A percentile compares a stretch with the other conserved stretches of the same genome.
phyloP scores from a whole-genome alignment of 208 protist genomes.

The Herpetomonas samuelpessoai region DNA sequence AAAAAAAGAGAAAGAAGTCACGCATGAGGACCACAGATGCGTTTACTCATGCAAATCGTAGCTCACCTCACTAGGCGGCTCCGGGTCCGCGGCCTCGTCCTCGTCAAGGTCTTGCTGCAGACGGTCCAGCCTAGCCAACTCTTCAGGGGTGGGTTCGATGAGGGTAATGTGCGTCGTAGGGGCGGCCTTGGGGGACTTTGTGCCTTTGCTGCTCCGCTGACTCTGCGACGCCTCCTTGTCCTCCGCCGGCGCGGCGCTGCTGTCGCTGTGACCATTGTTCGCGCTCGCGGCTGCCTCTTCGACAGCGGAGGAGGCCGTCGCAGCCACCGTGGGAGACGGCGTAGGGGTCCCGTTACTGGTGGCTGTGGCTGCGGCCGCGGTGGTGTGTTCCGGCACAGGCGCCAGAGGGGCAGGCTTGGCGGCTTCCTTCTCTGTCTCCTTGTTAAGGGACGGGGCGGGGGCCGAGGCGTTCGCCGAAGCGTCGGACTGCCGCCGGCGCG shows the following conservation, averaged over 20 bases:
- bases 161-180: constrained; percentile 7
- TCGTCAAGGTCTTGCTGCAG: constrained; percentile 62
- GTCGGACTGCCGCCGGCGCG: constrained; percentile 9
- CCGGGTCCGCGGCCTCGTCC: constrained; percentile 35
- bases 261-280: constrained; percentile 14
- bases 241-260: constrained; percentile 4
- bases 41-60: constrained; percentile 42
- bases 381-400: background rate
- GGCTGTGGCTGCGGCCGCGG: background rate
- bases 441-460: background rate
- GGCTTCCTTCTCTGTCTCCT: background rate
- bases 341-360: too few species aligned
- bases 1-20: constrained; percentile 7
- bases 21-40: constrained; percentile 1
- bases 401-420: background rate
- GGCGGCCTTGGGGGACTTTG: background rate
- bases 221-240: constrained; percentile 8
- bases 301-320: background rate
- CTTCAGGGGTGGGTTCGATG: constrained; percentile 30
- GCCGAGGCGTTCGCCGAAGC: background rate
- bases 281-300: background rate
- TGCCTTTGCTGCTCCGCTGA: background rate
- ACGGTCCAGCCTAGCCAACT: constrained; percentile 45
- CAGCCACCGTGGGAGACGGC: background rate
- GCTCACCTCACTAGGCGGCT: constrained; percentile 30